Evolutionary conservation across 2,329 filamentous ascomycete species (phyloP).

Genomic region (Clonostachys byssicola): DNA sequence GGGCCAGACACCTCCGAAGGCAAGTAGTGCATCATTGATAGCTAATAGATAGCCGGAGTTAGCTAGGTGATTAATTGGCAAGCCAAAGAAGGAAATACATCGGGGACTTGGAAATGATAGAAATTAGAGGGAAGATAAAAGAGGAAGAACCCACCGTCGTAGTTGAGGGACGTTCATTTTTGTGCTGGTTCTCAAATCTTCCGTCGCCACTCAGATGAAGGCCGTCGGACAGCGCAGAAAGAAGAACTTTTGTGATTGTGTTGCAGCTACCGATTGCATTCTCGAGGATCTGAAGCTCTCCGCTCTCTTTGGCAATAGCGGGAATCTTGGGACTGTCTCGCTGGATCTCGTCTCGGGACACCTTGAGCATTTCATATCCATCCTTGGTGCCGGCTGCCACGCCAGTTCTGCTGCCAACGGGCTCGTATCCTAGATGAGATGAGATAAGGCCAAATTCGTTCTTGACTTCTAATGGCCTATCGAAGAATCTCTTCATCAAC

Average conservation of each 20-base stretch:
- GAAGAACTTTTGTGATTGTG: slow-evolving; percentile 43
- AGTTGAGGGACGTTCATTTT: slow-evolving; percentile 42
- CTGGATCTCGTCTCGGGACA: slow-evolving; percentile 45
- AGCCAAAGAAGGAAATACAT: background rate
- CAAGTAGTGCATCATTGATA: slow-evolving; percentile 54
- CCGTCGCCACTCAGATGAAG: slow-evolving; percentile 36
- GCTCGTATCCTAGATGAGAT: slow-evolving; percentile 48
- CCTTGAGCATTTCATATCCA: slow-evolving; percentile 50
- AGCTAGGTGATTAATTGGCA: too few relatives aligned
- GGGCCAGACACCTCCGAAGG: slow-evolving; percentile 15
- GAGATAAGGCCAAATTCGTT: slow-evolving; percentile 51
- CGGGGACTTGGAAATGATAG: background rate
- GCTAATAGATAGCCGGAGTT: slow-evolving; percentile 2
- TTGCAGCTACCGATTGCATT: slow-evolving; percentile 45
- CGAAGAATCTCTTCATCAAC: slow-evolving; percentile 54
- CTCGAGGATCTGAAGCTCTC: slow-evolving; percentile 41
- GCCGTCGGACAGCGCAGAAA: slow-evolving; percentile 43
- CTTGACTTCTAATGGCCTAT: slow-evolving; percentile 46
- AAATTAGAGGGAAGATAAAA: background rate
- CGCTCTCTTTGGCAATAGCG: slow-evolving; percentile 40
- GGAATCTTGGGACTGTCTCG: slow-evolving; percentile 39
- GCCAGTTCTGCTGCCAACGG: slow-evolving; percentile 41
- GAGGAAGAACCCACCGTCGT: slow-evolving; percentile 22
- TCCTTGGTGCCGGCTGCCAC: slow-evolving; percentile 42
- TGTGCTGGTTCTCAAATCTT: slow-evolving; percentile 46